Evolutionary conservation across 2,329 filamentous ascomycete genomes (phyloP).

Genomic region (Fusarium sororula): DNA sequence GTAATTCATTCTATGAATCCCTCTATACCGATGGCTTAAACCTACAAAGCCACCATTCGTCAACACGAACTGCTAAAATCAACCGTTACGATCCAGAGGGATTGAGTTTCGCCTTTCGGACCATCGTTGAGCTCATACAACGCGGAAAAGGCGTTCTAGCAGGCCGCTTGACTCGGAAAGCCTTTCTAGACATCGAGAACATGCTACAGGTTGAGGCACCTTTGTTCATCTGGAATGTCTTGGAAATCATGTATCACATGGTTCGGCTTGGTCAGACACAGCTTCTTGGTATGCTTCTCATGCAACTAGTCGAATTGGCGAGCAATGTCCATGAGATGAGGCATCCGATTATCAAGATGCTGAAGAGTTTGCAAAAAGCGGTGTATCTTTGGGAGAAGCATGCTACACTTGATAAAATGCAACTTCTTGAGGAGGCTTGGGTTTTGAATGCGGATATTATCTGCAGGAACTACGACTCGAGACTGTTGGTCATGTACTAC

Average conservation of each 20-base stretch:
- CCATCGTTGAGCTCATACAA: slow-evolving; percentile 1
- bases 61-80: not conserved
- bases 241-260: slow-evolving; percentile 18
- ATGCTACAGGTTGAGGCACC: slow-evolving; percentile 13
- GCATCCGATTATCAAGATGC: not conserved
- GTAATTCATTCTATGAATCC: slow-evolving; percentile 1
- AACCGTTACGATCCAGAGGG: slow-evolving; percentile 13
- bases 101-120: slow-evolving; percentile 13
- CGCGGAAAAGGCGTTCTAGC: slow-evolving; percentile 1
- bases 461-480: not conserved
- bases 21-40: not conserved
- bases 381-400: not conserved
- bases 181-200: slow-evolving; percentile 8
- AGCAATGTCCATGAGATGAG: not conserved
- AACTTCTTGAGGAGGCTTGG: slow-evolving; percentile 5
- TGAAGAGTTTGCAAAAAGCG: not conserved
- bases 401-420: not conserved
- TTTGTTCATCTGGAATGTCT: slow-evolving; percentile 22
- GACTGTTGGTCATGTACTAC: slow-evolving; percentile 9
- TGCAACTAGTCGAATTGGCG: not conserved
- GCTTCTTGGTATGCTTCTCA: slow-evolving; percentile 5
- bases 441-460: slow-evolving; percentile 3
- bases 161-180: slow-evolving; percentile 8
- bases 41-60: too few species aligned
- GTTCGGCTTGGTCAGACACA: not conserved